Evolutionary conservation across 495 filamentous ascomycete genomes (phyloP).

Genomic region (Tuber brumale): DNA sequence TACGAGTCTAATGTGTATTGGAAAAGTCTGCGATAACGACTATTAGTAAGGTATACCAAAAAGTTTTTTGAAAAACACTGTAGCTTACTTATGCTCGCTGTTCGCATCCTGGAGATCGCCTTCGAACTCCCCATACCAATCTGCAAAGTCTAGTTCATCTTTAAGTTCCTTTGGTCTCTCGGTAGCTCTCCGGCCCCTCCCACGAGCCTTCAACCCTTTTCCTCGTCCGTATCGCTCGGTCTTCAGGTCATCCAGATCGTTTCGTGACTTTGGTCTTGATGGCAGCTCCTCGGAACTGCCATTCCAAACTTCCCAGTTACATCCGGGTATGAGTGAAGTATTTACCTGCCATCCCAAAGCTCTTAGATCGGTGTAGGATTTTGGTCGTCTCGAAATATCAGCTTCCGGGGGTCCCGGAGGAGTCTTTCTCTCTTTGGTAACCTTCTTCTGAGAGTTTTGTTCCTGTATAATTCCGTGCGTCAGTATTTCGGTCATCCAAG

Average conservation of each 20-base stretch:
- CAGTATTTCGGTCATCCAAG: slow-evolving; percentile 19
- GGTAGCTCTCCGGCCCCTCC: slow-evolving; percentile 2
- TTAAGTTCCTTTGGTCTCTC: slow-evolving; percentile 28
- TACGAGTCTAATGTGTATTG: slow-evolving; percentile 54
- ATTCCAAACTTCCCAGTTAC: slow-evolving; percentile 45
- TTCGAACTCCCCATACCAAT: slow-evolving; percentile 58
- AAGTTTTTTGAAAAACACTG: background rate
- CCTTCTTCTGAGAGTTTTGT: slow-evolving; percentile 44
- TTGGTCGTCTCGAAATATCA: slow-evolving; percentile 58
- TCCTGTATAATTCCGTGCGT: slow-evolving; percentile 11
- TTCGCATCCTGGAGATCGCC: slow-evolving; percentile 67
- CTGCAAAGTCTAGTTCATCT: slow-evolving; percentile 55
- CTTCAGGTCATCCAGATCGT: slow-evolving; percentile 45
- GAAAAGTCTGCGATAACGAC: slow-evolving; percentile 30
- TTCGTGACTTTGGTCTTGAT: slow-evolving; percentile 43
- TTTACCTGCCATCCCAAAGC: slow-evolving; percentile 56
- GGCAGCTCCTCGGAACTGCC: slow-evolving; percentile 22
- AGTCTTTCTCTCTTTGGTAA: slow-evolving; percentile 46
- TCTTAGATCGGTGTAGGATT: slow-evolving; percentile 61
- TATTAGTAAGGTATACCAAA: slow-evolving; percentile 3
- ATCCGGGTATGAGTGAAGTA: slow-evolving; percentile 44
- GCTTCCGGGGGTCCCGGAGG: slow-evolving; percentile 50
- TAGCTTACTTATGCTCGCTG: slow-evolving; percentile 72
- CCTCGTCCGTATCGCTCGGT: slow-evolving; percentile 43
- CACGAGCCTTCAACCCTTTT: slow-evolving; percentile 16